phyloP scores from a whole-genome alignment of 2,329 filamentous ascomycete genomes.

The Fusarium nanum region DNA sequence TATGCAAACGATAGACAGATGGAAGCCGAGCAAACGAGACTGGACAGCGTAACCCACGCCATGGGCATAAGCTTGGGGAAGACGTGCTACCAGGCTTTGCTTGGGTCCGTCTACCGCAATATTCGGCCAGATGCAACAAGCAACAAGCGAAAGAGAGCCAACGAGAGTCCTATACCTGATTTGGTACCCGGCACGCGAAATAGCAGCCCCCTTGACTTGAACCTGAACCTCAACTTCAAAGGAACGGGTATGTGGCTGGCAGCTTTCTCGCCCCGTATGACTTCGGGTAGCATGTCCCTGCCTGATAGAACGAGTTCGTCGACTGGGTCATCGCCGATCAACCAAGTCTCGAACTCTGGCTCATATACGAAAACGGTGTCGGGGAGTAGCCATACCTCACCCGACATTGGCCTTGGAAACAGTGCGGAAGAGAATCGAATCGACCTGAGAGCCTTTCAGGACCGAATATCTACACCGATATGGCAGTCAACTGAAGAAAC shows the following conservation, averaged over 20 bases:
- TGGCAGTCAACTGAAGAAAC: constrained; percentile 50
- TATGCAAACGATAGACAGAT: constrained; percentile 5
- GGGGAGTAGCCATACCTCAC: constrained; percentile 49
- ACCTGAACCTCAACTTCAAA: constrained; percentile 6
- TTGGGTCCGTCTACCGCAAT: constrained; percentile 51
- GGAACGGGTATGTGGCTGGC: constrained; percentile 16
- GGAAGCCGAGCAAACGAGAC: constrained; percentile 13
- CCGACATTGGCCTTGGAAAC: constrained; percentile 50
- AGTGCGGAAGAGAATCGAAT: constrained; percentile 52
- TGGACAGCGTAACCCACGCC: constrained; percentile 1
- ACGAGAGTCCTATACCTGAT: constrained; percentile 44
- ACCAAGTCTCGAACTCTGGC: constrained; percentile 38
- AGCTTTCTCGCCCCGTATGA: constrained; percentile 18
- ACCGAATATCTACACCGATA: constrained; percentile 46
- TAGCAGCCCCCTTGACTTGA: constrained; percentile 2
- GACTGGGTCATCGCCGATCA: constrained; percentile 48
- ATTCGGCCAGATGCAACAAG: constrained; percentile 37
- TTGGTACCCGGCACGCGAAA: constrained; percentile 1
- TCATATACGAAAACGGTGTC: constrained; percentile 40
- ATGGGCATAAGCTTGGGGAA: constrained; percentile 20
- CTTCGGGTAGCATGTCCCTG: constrained; percentile 34
- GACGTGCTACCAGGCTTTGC: constrained; percentile 50
- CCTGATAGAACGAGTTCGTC: constrained; percentile 52
- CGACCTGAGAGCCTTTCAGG: constrained; percentile 51
- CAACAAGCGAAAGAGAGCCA: constrained; percentile 51